phyloP scores from a whole-genome alignment of 2,329 filamentous ascomycete species.

The Intubia oerlemansii region DNA sequence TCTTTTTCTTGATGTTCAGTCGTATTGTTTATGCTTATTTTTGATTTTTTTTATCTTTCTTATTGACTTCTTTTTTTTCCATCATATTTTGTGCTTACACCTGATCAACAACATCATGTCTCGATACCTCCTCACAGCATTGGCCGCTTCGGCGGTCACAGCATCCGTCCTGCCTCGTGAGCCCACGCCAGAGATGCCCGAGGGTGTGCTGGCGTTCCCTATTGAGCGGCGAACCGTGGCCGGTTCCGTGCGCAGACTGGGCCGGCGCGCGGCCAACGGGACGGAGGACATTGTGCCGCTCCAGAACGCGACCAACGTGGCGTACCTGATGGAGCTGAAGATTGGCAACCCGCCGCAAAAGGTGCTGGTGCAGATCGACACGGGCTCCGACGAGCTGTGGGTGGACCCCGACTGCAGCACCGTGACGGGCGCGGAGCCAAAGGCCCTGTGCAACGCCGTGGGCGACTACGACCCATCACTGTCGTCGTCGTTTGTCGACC shows the following conservation, averaged over 20 bases:
- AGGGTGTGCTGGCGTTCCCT: conserved; percentile 5
- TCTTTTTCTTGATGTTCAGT: too few relatives aligned
- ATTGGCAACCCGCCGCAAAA: conserved; percentile 27
- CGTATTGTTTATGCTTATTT: too few relatives aligned
- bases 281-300: conserved; percentile 5
- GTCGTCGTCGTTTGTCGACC: too few relatives aligned
- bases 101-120: too few relatives aligned
- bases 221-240: conserved; percentile 3
- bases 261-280: conserved; percentile 2
- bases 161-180: too few relatives aligned
- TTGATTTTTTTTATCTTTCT: too few relatives aligned
- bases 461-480: conserved; percentile 21
- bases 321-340: conserved; percentile 12
- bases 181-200: too few relatives aligned
- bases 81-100: too few relatives aligned
- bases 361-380: conserved; percentile 28
- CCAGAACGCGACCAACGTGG: conserved; percentile 5
- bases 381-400: conserved; percentile 33
- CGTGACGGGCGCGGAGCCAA: conserved; percentile 14
- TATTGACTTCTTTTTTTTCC: too few relatives aligned
- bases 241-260: conserved; percentile 1
- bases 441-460: conserved; percentile 17
- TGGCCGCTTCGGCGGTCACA: too few relatives aligned
- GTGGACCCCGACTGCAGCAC: conserved; percentile 34
- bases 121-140: too few relatives aligned